Evolutionary conservation across 306 rosid genomes (phyloP), one percentile per base, ranked within the genome.

Genomic region (Psophocarpus tetragonolobus): DNA sequence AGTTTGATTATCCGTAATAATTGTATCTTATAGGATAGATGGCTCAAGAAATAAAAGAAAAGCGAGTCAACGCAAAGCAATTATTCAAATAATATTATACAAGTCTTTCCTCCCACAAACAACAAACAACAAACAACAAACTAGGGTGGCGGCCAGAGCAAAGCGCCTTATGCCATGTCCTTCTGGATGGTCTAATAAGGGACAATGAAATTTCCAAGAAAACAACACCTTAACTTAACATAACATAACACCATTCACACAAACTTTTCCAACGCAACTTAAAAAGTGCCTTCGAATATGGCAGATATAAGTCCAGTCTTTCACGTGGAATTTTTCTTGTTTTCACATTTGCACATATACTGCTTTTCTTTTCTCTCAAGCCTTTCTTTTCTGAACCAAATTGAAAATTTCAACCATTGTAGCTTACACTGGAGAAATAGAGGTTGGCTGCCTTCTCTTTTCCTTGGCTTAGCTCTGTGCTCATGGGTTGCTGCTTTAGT

Each of bases 401-500:
- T 38, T 66, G 68, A 51, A 42, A 33, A 30, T 35, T 36, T 72
- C 83, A 77, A 83, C 84, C n/a, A n/a, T 87, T 35, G 6, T 42
- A 27, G 20, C 61, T 36, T 61, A 18, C 70, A 60, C 78, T 77
- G 66, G 24, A 54, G 20, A 54, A 21, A 74, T 61, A 71, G 68
- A 62, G 65, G 73, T 69, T 15, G 27, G 32, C 57, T 61, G 47
- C 45, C 18, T 4, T 54, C 21, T 15, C 57, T 71, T 74, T 45
- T 11, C 17, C 47, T 10, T 42, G 13, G 33, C 42, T 0, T 53
- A 68, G 76, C 76, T 84, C 62, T 75, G 50, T 66, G 47, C 8
- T 80, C 57, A 95, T 92, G 98, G 98, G 98, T 81, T 89, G 95
- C 66, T 92, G 92, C 87, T 81, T 85, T 2, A 90, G 97, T 87